These are phyloP conservation scores for Rhododendron vialii DNA, from an alignment of 148 eudicot species.

Conservation along the genomic window DNA sequence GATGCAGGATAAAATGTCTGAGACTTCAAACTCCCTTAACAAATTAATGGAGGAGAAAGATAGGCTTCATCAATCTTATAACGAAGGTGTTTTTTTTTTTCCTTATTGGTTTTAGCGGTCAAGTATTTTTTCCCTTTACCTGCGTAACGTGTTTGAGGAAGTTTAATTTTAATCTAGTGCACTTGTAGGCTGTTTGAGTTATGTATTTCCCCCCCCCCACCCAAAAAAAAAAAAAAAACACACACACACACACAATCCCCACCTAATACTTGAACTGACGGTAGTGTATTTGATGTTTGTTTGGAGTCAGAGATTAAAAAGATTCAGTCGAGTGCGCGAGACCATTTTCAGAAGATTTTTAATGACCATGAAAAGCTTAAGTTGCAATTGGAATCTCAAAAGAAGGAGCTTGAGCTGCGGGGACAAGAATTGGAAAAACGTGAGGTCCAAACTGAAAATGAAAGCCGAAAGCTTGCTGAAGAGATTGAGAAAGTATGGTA, in stretches of 20 bases:
- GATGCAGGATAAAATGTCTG: slow-evolving; percentile 45
- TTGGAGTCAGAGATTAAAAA: slow-evolving; percentile 62
- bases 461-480: slow-evolving; percentile 71
- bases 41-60: slow-evolving; percentile 71
- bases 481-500: slow-evolving; percentile 68
- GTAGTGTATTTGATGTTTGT: slow-evolving; percentile 11
- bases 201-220: neutral
- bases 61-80: slow-evolving; percentile 70
- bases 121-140: neutral
- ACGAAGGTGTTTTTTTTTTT: slow-evolving; percentile 46
- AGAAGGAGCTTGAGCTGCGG: slow-evolving; percentile 60
- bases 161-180: slow-evolving; percentile 3
- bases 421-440: slow-evolving; percentile 82
- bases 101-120: neutral
- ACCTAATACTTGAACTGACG: neutral
- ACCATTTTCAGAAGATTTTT: slow-evolving; percentile 75
- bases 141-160: neutral
- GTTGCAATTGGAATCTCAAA: slow-evolving; percentile 63
- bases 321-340: slow-evolving; percentile 74
- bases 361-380: slow-evolving; percentile 84
- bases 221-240: too few species aligned
- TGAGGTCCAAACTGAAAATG: slow-evolving; percentile 72
- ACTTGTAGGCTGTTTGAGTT: slow-evolving; percentile 1
- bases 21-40: slow-evolving; percentile 44
- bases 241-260: neutral